These are phyloP conservation scores for Aspergillus avenaceus DNA, from an alignment of 495 filamentous ascomycete genomes.

Conservation along the genomic window DNA sequence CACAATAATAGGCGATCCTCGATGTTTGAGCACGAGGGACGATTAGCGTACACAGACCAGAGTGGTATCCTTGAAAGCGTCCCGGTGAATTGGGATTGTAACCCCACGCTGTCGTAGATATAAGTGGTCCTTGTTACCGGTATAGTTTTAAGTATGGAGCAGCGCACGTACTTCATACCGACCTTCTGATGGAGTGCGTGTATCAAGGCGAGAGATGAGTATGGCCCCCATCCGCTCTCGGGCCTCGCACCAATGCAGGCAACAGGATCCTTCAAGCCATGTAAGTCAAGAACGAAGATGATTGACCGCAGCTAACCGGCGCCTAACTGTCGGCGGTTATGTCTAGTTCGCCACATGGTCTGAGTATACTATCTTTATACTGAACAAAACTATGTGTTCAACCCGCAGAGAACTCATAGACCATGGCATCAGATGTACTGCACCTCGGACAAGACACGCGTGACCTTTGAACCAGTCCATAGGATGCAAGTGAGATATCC, in stretches of 20 bases:
- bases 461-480: too few relatives aligned
- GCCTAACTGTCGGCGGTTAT: background rate
- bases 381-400: background rate
- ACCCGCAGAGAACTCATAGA: background rate
- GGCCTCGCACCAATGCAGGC: conserved; percentile 13
- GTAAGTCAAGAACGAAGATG: background rate
- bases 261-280: conserved; percentile 7
- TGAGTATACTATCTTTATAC: background rate
- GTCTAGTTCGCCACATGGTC: background rate
- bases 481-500: too few relatives aligned
- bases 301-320: conserved; percentile 2
- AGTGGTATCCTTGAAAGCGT: background rate
- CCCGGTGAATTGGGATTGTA: background rate
- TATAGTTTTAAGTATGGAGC: background rate
- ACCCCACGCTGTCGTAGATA: background rate
- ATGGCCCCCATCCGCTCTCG: conserved; percentile 3
- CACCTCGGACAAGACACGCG: background rate
- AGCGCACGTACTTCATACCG: background rate
- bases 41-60: background rate
- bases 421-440: background rate
- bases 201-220: background rate
- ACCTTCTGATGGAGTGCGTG: background rate
- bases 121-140: background rate
- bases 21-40: conserved; percentile 9
- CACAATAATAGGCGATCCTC: conserved; percentile 7